Evolutionary conservation across 345 rosid species (phyloP).

Genomic region (Dipteronia dyeriana): DNA sequence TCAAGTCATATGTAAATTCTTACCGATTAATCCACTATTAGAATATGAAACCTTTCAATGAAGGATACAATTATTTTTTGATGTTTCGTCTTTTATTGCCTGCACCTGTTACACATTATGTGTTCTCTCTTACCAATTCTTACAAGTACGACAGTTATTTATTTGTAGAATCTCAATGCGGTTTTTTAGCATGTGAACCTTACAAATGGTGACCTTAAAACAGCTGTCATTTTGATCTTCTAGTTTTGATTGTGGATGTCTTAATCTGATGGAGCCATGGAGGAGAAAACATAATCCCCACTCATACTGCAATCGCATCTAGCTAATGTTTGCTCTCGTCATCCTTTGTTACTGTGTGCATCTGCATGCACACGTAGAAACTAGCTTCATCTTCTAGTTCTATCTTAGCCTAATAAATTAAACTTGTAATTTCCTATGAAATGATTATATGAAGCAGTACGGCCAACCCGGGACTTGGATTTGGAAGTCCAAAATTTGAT

Average conservation of each 20-base stretch:
- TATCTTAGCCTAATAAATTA: background rate
- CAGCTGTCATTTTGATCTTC: background rate
- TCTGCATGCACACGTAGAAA: background rate
- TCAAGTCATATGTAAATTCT: no score
- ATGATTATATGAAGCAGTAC: no score
- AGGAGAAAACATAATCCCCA: no score
- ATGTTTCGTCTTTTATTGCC: no score
- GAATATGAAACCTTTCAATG: no score
- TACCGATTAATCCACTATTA: no score
- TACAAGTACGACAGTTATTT: background rate
- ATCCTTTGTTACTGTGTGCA: background rate
- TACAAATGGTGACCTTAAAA: background rate
- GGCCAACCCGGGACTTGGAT: no score
- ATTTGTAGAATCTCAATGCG: background rate
- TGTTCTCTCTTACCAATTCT: background rate
- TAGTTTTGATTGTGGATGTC: background rate
- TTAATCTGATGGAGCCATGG: no score
- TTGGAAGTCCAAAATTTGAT: background rate
- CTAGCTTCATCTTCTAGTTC: background rate
- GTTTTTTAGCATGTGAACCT: no score
- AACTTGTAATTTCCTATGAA: background rate
- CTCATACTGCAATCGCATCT: background rate
- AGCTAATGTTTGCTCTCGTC: background rate
- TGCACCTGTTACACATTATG: background rate
- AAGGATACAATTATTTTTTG: no score